Evolutionary conservation across 73 alveolate species (phyloP).

Genomic region (Tetrahymena borealis): DNA sequence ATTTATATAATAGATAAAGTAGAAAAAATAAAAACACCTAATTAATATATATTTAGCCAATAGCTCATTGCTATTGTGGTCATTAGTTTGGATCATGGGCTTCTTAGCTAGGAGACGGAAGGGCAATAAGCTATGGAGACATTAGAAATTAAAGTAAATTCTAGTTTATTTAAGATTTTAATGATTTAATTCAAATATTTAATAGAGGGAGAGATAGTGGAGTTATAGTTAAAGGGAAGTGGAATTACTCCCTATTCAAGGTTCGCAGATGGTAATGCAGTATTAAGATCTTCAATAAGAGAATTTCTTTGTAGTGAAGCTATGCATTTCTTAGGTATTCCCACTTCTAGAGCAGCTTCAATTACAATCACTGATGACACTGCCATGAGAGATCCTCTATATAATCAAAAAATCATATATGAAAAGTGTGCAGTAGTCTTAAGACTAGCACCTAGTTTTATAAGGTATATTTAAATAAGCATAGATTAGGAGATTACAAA

Average conservation of each 20-base stretch:
- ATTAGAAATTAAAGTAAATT: constrained; percentile 9
- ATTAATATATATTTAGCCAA: constrained; percentile 6
- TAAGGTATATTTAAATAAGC: not conserved
- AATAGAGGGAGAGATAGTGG: constrained; percentile 17
- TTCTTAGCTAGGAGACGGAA: constrained; percentile 75
- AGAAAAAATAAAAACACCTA: not conserved
- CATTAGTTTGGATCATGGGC: constrained; percentile 69
- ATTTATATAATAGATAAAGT: not conserved
- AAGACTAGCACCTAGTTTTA: constrained; percentile 64
- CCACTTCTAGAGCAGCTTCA: constrained; percentile 73
- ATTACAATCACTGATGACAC: constrained; percentile 49
- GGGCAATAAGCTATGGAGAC: constrained; percentile 73
- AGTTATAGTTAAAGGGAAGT: constrained; percentile 75
- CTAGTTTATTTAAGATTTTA: not conserved
- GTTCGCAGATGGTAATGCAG: constrained; percentile 88
- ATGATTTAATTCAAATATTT: constrained; percentile 23
- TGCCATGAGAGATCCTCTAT: constrained; percentile 64
- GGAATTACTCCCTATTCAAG: constrained; percentile 87
- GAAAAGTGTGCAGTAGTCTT: constrained; percentile 75
- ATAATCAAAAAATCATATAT: constrained; percentile 42
- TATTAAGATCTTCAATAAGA: constrained; percentile 75
- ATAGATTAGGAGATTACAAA: not conserved
- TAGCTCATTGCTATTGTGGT: constrained; percentile 71
- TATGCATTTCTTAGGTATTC: constrained; percentile 56
- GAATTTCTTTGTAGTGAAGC: constrained; percentile 86